phyloP scores from a whole-genome alignment of 2,329 filamentous ascomycete species.

The Coniochaeta sp. region DNA sequence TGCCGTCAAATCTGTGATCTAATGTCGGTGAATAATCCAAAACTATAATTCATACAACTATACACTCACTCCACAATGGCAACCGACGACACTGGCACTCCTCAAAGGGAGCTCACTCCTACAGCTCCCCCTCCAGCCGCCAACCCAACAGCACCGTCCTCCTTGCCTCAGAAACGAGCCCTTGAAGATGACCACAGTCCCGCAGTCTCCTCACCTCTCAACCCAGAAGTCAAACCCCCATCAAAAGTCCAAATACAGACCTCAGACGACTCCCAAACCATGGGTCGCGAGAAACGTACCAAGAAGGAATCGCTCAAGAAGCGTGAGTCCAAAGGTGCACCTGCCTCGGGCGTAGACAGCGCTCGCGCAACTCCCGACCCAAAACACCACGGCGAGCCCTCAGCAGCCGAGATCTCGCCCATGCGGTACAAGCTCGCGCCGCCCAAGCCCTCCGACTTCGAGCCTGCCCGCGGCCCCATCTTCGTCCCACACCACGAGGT shows the following conservation, averaged over 20 bases:
- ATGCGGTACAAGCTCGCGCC: conserved; percentile 57
- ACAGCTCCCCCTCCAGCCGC: conserved; percentile 4
- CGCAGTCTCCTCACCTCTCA: conserved; percentile 65
- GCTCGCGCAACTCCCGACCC: conserved; percentile 50
- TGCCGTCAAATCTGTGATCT: background rate
- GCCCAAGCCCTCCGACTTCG: conserved; percentile 55
- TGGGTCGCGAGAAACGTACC: conserved; percentile 42
- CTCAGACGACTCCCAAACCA: conserved; percentile 24
- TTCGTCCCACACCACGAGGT: conserved; percentile 49
- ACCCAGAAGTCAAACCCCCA: conserved; percentile 46
- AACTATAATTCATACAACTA: background rate
- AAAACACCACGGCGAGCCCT: conserved; percentile 30
- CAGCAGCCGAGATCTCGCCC: conserved; percentile 39
- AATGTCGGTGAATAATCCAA: background rate
- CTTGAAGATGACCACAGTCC: conserved; percentile 65
- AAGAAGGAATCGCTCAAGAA: conserved; percentile 66
- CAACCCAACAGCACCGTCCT: conserved; percentile 10
- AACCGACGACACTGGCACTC: conserved; percentile 12
- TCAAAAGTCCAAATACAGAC: conserved; percentile 20
- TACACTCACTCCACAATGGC: conserved; percentile 13
- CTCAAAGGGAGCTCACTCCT: conserved; percentile 15
- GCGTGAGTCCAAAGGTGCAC: conserved; percentile 52
- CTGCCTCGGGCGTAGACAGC: conserved; percentile 34
- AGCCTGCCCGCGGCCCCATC: conserved; percentile 48
- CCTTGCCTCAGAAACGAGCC: conserved; percentile 56